Conservation (phyloP, 2,329 filamentous ascomycete species). For the Pseudopyricularia cyperi region DNA sequence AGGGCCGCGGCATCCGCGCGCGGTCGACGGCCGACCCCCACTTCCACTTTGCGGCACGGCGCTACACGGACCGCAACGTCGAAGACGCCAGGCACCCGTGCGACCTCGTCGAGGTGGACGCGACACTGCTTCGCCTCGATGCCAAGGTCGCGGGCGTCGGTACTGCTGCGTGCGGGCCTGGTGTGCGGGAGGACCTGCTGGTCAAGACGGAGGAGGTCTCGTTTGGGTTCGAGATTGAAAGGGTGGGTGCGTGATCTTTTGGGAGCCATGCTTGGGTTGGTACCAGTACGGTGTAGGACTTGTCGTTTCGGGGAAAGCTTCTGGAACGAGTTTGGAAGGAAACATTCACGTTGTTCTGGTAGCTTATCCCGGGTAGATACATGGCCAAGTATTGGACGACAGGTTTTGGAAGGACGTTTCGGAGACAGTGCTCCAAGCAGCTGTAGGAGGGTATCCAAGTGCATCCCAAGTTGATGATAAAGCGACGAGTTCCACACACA, state of each 20-base stretch:
- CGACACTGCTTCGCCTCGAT: conserved; percentile 28
- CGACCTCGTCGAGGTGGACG: conserved; percentile 40
- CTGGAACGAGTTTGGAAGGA: not conserved
- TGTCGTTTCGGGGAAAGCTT: not conserved
- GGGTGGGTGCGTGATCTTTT: not conserved
- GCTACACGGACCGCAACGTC: conserved; percentile 38
- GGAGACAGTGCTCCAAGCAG: not conserved
- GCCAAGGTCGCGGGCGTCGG: conserved; percentile 34
- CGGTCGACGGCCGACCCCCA: conserved; percentile 14
- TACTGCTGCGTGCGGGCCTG: conserved; percentile 33
- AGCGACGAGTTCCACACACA: not conserved
- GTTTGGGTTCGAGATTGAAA: conserved; percentile 28
- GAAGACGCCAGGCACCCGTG: conserved; percentile 49
- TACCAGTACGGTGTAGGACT: not conserved
- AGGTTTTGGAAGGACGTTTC: not conserved
- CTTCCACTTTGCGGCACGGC: conserved; percentile 43
- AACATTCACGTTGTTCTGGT: not conserved
- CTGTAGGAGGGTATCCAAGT: not conserved
- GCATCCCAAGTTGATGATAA: not conserved
- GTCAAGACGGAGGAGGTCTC: conserved; percentile 25
- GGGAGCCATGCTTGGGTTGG: not conserved
- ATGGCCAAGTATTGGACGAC: not conserved
- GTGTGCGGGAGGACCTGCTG: conserved; percentile 28
- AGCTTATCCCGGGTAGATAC: not conserved
- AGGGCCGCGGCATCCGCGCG: conserved; percentile 16